Percentiles rank a stretch among this genome's conserved stretches.
Evolutionary conservation across 2,329 filamentous ascomycete species (phyloP).

Genomic region (Onygenales sp.): DNA sequence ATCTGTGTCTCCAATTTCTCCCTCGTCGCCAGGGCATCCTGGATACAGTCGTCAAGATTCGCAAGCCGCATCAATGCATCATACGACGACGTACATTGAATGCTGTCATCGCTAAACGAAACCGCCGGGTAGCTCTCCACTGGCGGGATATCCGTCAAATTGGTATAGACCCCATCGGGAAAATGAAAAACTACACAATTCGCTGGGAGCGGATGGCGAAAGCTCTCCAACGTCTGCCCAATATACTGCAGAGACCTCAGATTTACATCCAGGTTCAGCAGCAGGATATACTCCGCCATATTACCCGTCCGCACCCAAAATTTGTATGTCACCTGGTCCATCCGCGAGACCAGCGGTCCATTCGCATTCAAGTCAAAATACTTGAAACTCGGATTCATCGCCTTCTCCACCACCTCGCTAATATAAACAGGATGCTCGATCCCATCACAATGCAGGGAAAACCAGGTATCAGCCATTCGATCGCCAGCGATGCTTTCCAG

Average conservation of each 20-base stretch:
- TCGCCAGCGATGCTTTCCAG: slow-evolving; percentile 63
- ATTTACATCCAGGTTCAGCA: slow-evolving; percentile 65
- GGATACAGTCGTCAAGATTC: slow-evolving; percentile 81
- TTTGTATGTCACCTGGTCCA: slow-evolving; percentile 55
- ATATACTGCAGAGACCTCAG: slow-evolving; percentile 69
- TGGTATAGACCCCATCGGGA: slow-evolving; percentile 74
- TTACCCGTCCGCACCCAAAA: slow-evolving; percentile 60
- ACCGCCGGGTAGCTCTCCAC: slow-evolving; percentile 18
- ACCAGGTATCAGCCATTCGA: slow-evolving; percentile 78
- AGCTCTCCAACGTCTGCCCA: slow-evolving; percentile 52
- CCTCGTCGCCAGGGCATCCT: slow-evolving; percentile 74
- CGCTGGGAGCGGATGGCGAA: slow-evolving; percentile 63
- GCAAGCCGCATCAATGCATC: slow-evolving; percentile 79
- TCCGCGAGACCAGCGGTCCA: slow-evolving; percentile 55
- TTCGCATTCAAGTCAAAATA: slow-evolving; percentile 66
- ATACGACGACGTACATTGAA: slow-evolving; percentile 65
- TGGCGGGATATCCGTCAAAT: slow-evolving; percentile 56
- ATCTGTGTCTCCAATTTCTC: slow-evolving; percentile 70
- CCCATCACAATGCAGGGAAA: slow-evolving; percentile 64
- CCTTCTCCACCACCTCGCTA: slow-evolving; percentile 67
- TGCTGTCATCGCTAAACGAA: slow-evolving; percentile 19
- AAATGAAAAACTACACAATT: slow-evolving; percentile 84
- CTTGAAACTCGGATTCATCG: slow-evolving; percentile 86
- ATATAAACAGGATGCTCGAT: slow-evolving; percentile 72
- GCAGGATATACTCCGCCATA: slow-evolving; percentile 47